Base-by-base conservation (phyloP, 148 eudicot genomes). In the Euryodendron excelsum region DNA sequence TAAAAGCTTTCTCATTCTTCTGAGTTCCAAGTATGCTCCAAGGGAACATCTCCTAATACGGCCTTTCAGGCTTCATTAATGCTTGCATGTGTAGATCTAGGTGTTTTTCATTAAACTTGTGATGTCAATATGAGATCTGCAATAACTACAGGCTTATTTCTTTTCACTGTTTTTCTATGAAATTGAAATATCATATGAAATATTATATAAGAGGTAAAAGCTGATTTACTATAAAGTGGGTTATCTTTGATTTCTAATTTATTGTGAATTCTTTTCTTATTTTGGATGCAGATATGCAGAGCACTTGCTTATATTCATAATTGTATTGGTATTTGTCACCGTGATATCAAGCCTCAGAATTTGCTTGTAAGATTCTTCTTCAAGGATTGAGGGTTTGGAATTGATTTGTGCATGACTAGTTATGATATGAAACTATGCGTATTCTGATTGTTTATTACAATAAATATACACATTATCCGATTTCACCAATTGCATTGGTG, bases 311-410 rank as follows among this genome's bases (percentile, higher is more conserved):
- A 90, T 82, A 89, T 89, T 39, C 94, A 90, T 78, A 81, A 84
- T 44, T 73, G 80, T 63, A 87, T 92, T 74, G 89, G 92, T 69
- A 90, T 92, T 30, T 92, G 94, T 52, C 97, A 92, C 80, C 89
- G 94, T 34, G 94, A 92, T 83, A 90, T 90, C 78, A 90, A 92
- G 86, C 94, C 97, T 74, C 94, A 92, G 59, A 92, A 92, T 78
- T 82, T 92, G 41, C 77, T 92, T 85, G 94, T 92, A 81, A 69
- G 87, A 72, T 74, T 50, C 33, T 71, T 71, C 59, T 50, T 70
- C n/a, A 12, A 9, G 41, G 30, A 12, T 69, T n/a, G 21, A 1
- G 20, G n/a, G 14, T 27, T 69, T 44, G 55, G 27, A 25, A 44
- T 5, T 69, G 14, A 33, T 63, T 31, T 63, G 39, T 17, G 68